Evolutionary conservation across 768 basidiomycete genomes (phyloP).

Genomic region (Calvatia gigantea): DNA sequence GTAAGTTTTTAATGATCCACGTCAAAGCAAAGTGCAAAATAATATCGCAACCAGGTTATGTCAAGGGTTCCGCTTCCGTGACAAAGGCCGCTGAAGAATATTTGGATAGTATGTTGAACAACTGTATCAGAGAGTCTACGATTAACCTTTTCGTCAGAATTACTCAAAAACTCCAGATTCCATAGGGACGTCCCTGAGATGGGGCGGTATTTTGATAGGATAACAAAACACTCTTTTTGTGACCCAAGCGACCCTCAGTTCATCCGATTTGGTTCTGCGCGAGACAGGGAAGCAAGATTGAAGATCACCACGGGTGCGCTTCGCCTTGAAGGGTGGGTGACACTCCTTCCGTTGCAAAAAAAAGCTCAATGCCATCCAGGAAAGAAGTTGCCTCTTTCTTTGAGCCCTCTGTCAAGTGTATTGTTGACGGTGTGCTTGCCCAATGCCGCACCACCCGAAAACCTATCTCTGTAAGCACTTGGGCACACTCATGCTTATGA

Average conservation of each 20-base stretch:
- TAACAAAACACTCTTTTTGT: conserved; percentile 38
- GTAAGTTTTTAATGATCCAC: conserved; percentile 20
- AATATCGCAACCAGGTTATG: conserved; percentile 34
- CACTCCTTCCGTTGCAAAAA: neutral
- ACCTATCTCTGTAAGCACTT: conserved; percentile 22
- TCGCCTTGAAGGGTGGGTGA: conserved; percentile 30
- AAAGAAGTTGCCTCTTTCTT: conserved; percentile 22
- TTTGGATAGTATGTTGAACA: conserved; percentile 27
- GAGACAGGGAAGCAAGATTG: conserved; percentile 30
- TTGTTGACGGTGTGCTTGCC: conserved; percentile 21
- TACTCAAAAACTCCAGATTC: conserved; percentile 34
- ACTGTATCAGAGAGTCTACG: neutral
- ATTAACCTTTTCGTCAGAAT: conserved; percentile 20
- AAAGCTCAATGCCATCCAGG: neutral
- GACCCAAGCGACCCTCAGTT: conserved; percentile 31
- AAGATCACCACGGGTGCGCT: conserved; percentile 40
- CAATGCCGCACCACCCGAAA: conserved; percentile 15
- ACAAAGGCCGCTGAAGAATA: conserved; percentile 31
- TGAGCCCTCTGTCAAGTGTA: conserved; percentile 28
- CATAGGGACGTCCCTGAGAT: conserved; percentile 36
- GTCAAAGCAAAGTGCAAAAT: neutral
- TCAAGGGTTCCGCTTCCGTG: conserved; percentile 46
- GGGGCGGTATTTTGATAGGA: conserved; percentile 36
- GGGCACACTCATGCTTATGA: neutral
- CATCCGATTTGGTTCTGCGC: conserved; percentile 38